A percentile compares a stretch with the other conserved stretches of the same genome.
phyloP scores from a whole-genome alignment of 2,329 filamentous ascomycete genomes.

The Neofusicoccum ribis region DNA sequence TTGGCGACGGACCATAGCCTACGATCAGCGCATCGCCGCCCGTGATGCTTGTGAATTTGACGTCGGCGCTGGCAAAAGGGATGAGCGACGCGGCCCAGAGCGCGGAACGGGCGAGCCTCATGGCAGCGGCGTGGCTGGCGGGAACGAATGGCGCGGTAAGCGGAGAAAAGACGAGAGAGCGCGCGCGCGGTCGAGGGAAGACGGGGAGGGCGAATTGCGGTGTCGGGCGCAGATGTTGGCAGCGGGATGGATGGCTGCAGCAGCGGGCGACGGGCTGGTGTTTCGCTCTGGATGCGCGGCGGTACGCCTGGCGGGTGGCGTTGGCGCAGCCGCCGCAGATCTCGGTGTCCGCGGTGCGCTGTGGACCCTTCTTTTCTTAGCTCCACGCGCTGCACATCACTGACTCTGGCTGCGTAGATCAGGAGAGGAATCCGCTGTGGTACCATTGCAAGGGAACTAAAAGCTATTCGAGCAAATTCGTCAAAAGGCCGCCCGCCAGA shows the following conservation, averaged over 20 bases:
- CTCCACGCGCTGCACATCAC: slow-evolving; percentile 3
- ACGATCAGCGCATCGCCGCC: slow-evolving; percentile 53
- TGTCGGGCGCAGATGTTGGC: background rate
- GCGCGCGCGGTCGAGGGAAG: background rate
- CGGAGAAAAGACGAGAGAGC: background rate
- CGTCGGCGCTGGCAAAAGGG: slow-evolving; percentile 50
- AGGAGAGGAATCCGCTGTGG: background rate
- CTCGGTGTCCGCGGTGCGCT: background rate
- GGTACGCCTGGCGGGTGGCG: background rate
- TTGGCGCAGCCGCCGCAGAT: background rate
- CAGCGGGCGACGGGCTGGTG: background rate
- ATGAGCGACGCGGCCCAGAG: slow-evolving; percentile 29
- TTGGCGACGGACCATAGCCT: slow-evolving; percentile 40
- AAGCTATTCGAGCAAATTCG: slow-evolving; percentile 5
- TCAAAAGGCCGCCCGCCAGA: slow-evolving; percentile 8
- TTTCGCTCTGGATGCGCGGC: background rate
- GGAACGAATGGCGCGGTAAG: background rate
- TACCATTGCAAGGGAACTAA: background rate
- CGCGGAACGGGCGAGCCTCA: slow-evolving; percentile 2
- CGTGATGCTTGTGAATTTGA: slow-evolving; percentile 56
- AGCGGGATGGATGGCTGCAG: background rate
- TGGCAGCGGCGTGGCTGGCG: background rate
- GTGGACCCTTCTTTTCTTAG: slow-evolving; percentile 2
- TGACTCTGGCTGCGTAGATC: slow-evolving; percentile 5
- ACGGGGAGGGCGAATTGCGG: background rate